Conservation (phyloP, 2,329 filamentous ascomycete genomes). For the Claviceps pusilla region DNA sequence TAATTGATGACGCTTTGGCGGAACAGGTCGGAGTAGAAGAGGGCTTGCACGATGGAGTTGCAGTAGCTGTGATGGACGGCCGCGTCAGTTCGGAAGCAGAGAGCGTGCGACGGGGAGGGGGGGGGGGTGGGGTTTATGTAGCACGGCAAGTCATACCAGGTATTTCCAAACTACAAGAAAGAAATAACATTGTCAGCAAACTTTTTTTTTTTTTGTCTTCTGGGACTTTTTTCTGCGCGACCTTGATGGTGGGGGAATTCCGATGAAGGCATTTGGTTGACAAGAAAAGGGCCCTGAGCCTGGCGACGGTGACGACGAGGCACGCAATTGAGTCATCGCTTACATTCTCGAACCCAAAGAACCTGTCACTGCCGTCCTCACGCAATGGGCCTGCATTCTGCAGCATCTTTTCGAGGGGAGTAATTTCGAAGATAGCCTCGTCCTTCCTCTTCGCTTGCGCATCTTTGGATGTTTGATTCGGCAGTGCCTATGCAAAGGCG, state of each 20-base stretch:
- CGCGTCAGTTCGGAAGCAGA: not conserved
- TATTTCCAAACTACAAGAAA: conserved; percentile 70
- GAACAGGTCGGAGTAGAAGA: conserved; percentile 91
- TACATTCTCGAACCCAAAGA: conserved; percentile 97
- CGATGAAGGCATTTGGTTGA: not conserved
- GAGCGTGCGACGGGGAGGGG: not conserved
- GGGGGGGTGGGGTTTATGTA: not conserved
- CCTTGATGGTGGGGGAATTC: not conserved
- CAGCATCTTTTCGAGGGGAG: conserved; percentile 59
- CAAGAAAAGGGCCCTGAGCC: not conserved
- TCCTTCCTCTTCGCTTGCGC: conserved; percentile 39
- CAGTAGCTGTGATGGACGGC: conserved; percentile 54
- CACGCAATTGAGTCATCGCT: conserved; percentile 21
- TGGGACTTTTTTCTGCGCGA: not conserved
- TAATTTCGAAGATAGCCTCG: conserved; percentile 41
- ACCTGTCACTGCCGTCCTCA: conserved; percentile 87
- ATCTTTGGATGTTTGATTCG: conserved; percentile 30
- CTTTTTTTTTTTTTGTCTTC: not conserved
- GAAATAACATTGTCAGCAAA: not conserved
- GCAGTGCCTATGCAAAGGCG: conserved; percentile 24
- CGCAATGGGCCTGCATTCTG: conserved; percentile 66
- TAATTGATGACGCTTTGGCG: conserved; percentile 90
- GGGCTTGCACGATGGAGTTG: conserved; percentile 93
- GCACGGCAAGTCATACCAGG: conserved; percentile 50
- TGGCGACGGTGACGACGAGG: not conserved